Percentiles rank a stretch among this genome's conserved stretches.
Conservation (phyloP, 1,284 basidiomycete species). For the Sanguinoderma infundibulare region DNA sequence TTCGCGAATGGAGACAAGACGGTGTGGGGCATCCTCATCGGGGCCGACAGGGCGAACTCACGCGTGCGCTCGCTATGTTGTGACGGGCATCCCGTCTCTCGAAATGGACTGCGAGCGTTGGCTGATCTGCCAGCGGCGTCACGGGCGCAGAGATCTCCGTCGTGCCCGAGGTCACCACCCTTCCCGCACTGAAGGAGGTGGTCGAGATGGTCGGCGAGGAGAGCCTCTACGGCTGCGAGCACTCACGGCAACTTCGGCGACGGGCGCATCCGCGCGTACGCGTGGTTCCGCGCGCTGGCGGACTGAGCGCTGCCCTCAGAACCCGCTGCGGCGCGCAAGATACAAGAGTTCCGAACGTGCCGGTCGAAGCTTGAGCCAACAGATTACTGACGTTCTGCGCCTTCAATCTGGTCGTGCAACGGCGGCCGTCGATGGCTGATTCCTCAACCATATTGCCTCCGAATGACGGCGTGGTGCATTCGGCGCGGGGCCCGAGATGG, state of each 20-base stretch:
- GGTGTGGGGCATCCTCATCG: slow-evolving; percentile 2
- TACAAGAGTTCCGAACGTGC: too few relatives aligned
- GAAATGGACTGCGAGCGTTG: too few relatives aligned
- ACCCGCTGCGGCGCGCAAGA: not conserved
- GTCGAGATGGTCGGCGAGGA: not conserved
- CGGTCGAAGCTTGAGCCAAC: too few relatives aligned
- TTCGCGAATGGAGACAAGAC: slow-evolving; percentile 2
- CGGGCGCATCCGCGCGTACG: slow-evolving; percentile 6
- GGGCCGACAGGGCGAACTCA: not conserved
- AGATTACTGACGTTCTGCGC: too few relatives aligned
- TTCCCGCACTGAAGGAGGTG: not conserved
- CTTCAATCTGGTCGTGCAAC: too few relatives aligned
- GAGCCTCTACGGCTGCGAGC: not conserved
- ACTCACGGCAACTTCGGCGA: slow-evolving; percentile 1
- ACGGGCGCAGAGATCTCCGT: slow-evolving; percentile 2
- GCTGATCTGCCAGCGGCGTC: too few relatives aligned
- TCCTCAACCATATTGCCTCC: too few relatives aligned
- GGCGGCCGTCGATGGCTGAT: too few relatives aligned
- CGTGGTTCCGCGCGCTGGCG: not conserved
- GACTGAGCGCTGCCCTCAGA: not conserved
- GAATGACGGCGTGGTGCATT: too few relatives aligned
- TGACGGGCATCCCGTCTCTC: slow-evolving; percentile 69
- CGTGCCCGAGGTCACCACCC: not conserved
- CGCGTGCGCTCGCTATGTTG: slow-evolving; percentile 35
- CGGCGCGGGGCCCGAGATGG: too few relatives aligned